Evolutionary conservation across 371 early-diverging fungal species (phyloP), one percentile per base, ranked within the genome.

Genomic region (Funneliformis caledonium): DNA sequence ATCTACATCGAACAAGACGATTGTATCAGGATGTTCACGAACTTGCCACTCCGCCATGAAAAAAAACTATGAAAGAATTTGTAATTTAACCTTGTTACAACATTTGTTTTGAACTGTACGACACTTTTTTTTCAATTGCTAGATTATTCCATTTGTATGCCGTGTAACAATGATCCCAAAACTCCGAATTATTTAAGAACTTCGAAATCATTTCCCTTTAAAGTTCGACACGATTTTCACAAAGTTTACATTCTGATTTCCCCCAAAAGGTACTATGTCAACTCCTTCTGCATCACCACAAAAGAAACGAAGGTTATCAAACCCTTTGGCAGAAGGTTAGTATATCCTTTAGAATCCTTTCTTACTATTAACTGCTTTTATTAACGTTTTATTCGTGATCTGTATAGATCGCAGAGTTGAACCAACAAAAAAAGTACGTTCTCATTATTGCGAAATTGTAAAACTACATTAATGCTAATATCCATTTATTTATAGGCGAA

Each of bases 1-100:
- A 86, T 99, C 99, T 50, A 99, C 99, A 88, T 99, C 99, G 84
- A 99, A 99, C 56, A 99, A 92, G 78, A 96, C 94, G 82, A 98
- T 87, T 81, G 93, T 94, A 84, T 94, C 91, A 67, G 97, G 95
- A 31, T 88, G 87, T 61, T 89, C 84, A 83, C 96, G 94, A 83
- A 91, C 88, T 79, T 89, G 47, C 82, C 89, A 91, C 68, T 65
- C 73, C 42, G 82, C 73, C 81, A 75, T 70, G 22, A 5, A 19
- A 19, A 19, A 52, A 56, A 6, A 16, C 7, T 19, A n/a, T 16
- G 19, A n/a, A 52, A 4, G 16, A 52, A 52, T 52, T 37, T 37
- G 37, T 37, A 37, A 37, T 37, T 37, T 37, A 26, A 26, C 26
- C 26, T 26, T 26, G 26, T 26, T 26, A 26, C 26, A 26, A 26